phyloP scores from a whole-genome alignment of 345 rosid genomes.

The Iberis pinnata region DNA sequence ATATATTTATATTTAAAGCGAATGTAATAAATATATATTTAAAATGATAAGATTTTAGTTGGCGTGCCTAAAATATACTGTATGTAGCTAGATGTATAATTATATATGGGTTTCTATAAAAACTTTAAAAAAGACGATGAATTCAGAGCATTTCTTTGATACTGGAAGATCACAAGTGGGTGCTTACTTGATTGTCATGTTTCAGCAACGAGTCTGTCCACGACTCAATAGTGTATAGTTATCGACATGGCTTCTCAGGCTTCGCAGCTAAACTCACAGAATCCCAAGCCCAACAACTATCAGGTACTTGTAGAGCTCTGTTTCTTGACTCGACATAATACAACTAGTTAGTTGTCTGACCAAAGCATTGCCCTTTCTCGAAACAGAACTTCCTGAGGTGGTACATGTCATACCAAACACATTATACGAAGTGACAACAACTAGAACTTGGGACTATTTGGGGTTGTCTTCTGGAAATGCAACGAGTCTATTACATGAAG shows the following conservation, averaged over 20 bases:
- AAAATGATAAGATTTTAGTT: no score
- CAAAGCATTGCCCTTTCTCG: no score
- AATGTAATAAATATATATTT: no score
- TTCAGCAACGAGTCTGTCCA: slow-evolving; percentile 34
- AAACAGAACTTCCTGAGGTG: slow-evolving; percentile 36
- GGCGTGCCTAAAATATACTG: no score
- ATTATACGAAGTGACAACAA: slow-evolving; percentile 34
- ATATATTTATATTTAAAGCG: no score
- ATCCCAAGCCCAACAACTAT: slow-evolving; percentile 31
- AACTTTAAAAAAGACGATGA: no score
- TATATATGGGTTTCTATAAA: no score
- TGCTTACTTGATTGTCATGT: neutral
- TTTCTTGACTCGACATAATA: no score
- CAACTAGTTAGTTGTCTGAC: no score
- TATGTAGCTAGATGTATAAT: no score
- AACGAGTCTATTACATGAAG: slow-evolving; percentile 15
- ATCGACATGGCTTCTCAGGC: slow-evolving; percentile 39
- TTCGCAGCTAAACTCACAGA: slow-evolving; percentile 43
- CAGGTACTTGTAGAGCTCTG: slow-evolving; percentile 25
- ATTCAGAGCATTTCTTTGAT: no score
- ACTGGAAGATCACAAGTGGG: no score
- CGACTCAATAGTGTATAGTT: slow-evolving; percentile 43
- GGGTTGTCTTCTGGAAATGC: slow-evolving; percentile 25
- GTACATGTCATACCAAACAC: slow-evolving; percentile 34
- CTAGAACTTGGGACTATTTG: slow-evolving; percentile 45